Percentiles rank a stretch among this genome's conserved stretches.
phyloP scores from a whole-genome alignment of 768 basidiomycete genomes.

The Agrocybe chaxingu region DNA sequence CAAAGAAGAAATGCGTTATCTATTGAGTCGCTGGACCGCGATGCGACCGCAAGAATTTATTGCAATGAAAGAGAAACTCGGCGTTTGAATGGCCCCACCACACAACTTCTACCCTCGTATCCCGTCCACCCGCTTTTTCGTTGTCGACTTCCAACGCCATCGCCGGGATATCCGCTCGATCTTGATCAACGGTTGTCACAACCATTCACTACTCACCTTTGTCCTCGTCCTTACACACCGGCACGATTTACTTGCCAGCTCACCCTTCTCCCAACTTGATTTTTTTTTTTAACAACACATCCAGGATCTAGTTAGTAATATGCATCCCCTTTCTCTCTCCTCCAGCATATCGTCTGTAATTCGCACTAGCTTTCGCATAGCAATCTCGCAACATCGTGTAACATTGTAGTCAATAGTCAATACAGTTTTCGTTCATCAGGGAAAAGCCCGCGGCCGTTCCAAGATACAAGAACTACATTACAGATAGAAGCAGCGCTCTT shows the following conservation, averaged over 20 bases:
- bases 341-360: too few species aligned
- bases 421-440: background rate
- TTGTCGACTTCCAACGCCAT: background rate
- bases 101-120: slow-evolving; percentile 3
- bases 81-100: slow-evolving; percentile 36
- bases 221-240: too few species aligned
- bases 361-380: too few species aligned
- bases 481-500: slow-evolving; percentile 80
- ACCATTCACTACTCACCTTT: too few species aligned
- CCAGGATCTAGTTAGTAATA: too few species aligned
- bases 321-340: too few species aligned
- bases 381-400: too few species aligned
- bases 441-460: background rate
- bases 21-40: slow-evolving; percentile 46
- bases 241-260: too few species aligned
- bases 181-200: background rate
- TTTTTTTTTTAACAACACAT: too few species aligned
- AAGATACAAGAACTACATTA: slow-evolving; percentile 25
- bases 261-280: too few species aligned
- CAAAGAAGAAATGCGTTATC: slow-evolving; percentile 49
- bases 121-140: slow-evolving; percentile 5
- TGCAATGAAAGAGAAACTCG: slow-evolving; percentile 49
- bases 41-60: slow-evolving; percentile 52
- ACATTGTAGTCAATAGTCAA: too few species aligned
- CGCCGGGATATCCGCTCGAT: background rate